Evolutionary conservation across 495 filamentous ascomycete species (phyloP), one percentile per base, ranked within the genome.

Genomic region (Apodospora peruviana): DNA sequence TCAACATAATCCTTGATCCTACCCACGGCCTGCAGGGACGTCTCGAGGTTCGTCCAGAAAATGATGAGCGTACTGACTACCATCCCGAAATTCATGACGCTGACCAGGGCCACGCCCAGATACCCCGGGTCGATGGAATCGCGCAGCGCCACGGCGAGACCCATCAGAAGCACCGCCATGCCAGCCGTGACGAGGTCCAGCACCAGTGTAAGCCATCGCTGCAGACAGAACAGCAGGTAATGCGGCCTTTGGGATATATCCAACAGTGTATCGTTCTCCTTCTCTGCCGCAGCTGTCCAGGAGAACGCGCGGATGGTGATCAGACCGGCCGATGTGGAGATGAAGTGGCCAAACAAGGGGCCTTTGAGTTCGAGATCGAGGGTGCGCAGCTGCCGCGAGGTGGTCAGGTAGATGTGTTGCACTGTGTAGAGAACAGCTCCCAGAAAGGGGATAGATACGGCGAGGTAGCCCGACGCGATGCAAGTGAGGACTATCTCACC

Each of bases 1-100:
- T 60, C 64, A 4, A 71, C 71, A 52, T 85, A 83, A 3, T 65
- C 62, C 49, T 76, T 81, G 47, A 87, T 69, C n/a, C 83, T 70
- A 8, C 75, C 62, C 40, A 74, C 68, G 1, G 71, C 67, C 9
- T 68, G 71, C 1, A 74, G 68, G 14, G 53, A 65, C 16, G 63
- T 72, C 43, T 77, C 73, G 0, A 77, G 52, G 0, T 51, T 50
- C 1, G 70, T 68, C 69, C 69, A 75, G 5, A 45, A 55, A 11
- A 58, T 52, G 3, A 75, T 60, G 3, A 75, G 53, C 19, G 48
- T 56, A 23, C 62, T 61, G 8, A 77, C 47, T 0, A 64, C 62
- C 10, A 56, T 24, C 12, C 70, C 63, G 0, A 60, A 52, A n/a
- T 51, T 23, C 40, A 68, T 52, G 19, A 78, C 50, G 40, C 64